phyloP scores from a whole-genome alignment of 192 early-diverging fungal genomes.

The Dissophora ornata region DNA sequence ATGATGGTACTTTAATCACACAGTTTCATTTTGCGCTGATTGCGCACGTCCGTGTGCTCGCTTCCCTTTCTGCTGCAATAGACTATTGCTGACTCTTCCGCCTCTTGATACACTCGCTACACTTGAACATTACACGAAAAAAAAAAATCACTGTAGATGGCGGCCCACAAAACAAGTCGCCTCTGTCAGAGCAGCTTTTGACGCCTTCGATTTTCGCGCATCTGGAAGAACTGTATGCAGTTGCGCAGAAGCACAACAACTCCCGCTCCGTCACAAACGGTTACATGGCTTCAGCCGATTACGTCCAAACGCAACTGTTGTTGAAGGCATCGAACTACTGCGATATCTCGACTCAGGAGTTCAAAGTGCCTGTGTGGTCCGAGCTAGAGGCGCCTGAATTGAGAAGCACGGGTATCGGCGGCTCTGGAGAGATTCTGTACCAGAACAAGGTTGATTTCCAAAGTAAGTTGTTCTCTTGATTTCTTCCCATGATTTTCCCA shows the following conservation, averaged over 20 bases:
- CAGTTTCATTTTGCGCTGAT: too few relatives aligned
- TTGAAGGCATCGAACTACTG: conserved; percentile 40
- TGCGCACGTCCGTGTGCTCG: too few relatives aligned
- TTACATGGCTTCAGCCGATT: conserved; percentile 68
- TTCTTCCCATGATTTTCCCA: too few relatives aligned
- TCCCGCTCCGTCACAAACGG: conserved; percentile 56
- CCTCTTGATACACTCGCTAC: too few relatives aligned
- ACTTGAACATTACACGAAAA: too few relatives aligned
- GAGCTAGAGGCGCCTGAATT: conserved; percentile 49
- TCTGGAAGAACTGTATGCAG: conserved; percentile 47
- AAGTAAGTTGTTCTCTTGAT: conserved; percentile 37
- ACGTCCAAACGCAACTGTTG: conserved; percentile 65
- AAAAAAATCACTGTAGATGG: too few relatives aligned
- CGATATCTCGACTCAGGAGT: conserved; percentile 60
- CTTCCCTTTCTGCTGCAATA: too few relatives aligned
- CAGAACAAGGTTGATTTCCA: conserved; percentile 61
- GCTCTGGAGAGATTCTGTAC: conserved; percentile 25
- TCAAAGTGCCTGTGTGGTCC: conserved; percentile 62
- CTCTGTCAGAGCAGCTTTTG: conserved; percentile 20
- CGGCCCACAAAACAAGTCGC: conserved; percentile 18
- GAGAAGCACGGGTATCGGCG: conserved; percentile 33
- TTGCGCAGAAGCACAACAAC: conserved; percentile 49
- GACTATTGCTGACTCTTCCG: too few relatives aligned
- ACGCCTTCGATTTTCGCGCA: conserved; percentile 42
- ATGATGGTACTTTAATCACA: conserved; percentile 20